phyloP scores from a whole-genome alignment of 1,139 yeast genomes.

The Blastobotrys apis region DNA sequence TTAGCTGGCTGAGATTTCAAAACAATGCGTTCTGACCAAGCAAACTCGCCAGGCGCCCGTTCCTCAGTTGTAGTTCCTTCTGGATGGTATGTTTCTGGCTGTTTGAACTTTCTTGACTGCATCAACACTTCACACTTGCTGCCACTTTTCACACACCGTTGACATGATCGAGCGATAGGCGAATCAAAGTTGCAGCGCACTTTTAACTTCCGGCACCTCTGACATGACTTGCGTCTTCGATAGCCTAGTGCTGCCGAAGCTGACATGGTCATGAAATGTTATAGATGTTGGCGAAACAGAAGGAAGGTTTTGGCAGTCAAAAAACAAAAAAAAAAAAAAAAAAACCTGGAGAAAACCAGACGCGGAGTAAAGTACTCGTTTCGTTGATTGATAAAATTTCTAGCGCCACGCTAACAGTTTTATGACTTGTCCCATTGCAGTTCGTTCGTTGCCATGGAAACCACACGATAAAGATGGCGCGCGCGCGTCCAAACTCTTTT shows the following conservation, averaged over 20 bases:
- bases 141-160: conserved; percentile 44
- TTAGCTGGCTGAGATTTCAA: background rate
- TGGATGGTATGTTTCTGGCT: background rate
- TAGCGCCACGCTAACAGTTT: too few species aligned
- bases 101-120: background rate
- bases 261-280: too few species aligned
- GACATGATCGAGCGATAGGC: conserved; percentile 44
- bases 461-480: too few species aligned
- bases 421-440: too few species aligned
- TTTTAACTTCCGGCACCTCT: conserved; percentile 52
- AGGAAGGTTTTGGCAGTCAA: background rate
- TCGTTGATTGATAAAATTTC: too few species aligned
- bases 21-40: conserved; percentile 1
- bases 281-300: too few species aligned
- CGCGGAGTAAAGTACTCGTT: background rate
- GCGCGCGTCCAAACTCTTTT: too few species aligned
- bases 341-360: background rate
- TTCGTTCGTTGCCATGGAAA: too few species aligned
- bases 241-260: conserved; percentile 25
- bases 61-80: background rate
- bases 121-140: conserved; percentile 36
- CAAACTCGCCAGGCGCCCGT: background rate
- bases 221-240: conserved; percentile 51
- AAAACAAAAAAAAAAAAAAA: background rate
- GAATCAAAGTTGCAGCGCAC: conserved; percentile 52